Base-by-base conservation (phyloP, 352 stramenopile genomes). In the Hyaloperonospora arabidopsidis region DNA sequence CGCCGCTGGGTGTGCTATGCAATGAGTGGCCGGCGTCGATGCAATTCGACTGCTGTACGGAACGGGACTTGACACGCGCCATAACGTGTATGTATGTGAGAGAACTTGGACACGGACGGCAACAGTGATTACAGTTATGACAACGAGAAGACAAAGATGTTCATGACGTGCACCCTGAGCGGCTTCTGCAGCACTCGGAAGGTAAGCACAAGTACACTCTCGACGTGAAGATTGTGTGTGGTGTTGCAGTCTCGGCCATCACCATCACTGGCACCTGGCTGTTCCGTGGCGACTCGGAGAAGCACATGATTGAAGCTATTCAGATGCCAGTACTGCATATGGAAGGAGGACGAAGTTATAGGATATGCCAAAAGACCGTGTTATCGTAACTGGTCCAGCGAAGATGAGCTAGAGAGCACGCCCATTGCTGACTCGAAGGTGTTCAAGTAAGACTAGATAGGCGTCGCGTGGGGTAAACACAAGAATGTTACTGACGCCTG, bases 111-210 rank as follows among this genome's bases (percentile, higher is more conserved):
- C 69, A 49, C 61, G 18, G 76, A 93, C 65, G 90, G 87, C 41
- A 97, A 89, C 78, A 89, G 75, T 62, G 72, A 89, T 50, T 97
- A 97, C 80, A 96, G 97, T 61, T 97, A 97, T 70, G 95, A 96
- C 68, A 77, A 87, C 18, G 91, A 97, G 62, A 95, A 96, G 75
- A 94, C 84, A 53, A 87, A 87, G 61, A 70, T 89, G 48, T 97
- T 97, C 78, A 97, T 97, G 89, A 92, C 79, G 54, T 86, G 75
- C 67, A 97, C 94, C 49, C 78, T 96, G 46, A 73, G 77, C 56
- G 91, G 91, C 49, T 97, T 97, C 63, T 97, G 45, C 91, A 97
- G 73, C 79, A 90, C 45, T 89, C 75, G 51, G 90, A 96, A 57
- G 88, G 85, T 36, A 86, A 97, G 58, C 78, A 90, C 57, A 97